A percentile compares a stretch with the other conserved stretches of the same genome.
Conservation (phyloP, 1,284 basidiomycete genomes). For the Phellopilus nigrolimitatus region DNA sequence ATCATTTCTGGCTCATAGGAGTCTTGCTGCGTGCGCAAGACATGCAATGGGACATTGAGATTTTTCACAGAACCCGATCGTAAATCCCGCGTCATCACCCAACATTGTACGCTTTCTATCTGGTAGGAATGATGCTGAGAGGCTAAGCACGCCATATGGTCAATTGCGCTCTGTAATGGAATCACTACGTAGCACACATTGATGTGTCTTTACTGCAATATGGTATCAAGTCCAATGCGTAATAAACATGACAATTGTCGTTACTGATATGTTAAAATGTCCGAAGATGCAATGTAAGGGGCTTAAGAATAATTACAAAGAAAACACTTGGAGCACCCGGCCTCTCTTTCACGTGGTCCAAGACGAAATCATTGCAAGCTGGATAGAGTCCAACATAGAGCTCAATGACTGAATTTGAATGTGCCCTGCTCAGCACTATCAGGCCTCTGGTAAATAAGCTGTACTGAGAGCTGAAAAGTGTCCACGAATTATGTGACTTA, state of each 20-base stretch:
- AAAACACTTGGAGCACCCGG: too few relatives aligned
- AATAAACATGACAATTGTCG: slow-evolving; percentile 8
- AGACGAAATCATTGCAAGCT: background rate
- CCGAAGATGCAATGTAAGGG: too few relatives aligned
- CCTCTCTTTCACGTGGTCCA: slow-evolving; percentile 7
- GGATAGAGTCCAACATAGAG: slow-evolving; percentile 4
- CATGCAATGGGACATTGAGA: too few relatives aligned
- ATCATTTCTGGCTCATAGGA: too few relatives aligned
- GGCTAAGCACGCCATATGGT: slow-evolving; percentile 39
- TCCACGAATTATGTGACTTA: too few relatives aligned
- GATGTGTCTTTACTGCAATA: slow-evolving; percentile 8
- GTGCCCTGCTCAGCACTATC: slow-evolving; percentile 24
- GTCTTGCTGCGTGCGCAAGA: too few relatives aligned
- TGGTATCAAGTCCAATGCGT: background rate
- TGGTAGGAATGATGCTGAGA: slow-evolving; percentile 53
- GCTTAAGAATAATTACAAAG: too few relatives aligned
- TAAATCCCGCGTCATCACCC: slow-evolving; percentile 32
- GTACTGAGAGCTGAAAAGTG: too few relatives aligned
- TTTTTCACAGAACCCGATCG: slow-evolving; percentile 70
- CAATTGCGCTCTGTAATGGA: slow-evolving; percentile 50
- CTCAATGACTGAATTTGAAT: background rate
- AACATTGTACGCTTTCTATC: slow-evolving; percentile 41
- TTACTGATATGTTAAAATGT: background rate
- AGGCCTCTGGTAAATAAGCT: slow-evolving; percentile 37
- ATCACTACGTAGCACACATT: slow-evolving; percentile 63